These are phyloP conservation scores for Scheffersomyces segobiensis DNA, from an alignment of 1,139 yeast genomes.

Conservation along the genomic window DNA sequence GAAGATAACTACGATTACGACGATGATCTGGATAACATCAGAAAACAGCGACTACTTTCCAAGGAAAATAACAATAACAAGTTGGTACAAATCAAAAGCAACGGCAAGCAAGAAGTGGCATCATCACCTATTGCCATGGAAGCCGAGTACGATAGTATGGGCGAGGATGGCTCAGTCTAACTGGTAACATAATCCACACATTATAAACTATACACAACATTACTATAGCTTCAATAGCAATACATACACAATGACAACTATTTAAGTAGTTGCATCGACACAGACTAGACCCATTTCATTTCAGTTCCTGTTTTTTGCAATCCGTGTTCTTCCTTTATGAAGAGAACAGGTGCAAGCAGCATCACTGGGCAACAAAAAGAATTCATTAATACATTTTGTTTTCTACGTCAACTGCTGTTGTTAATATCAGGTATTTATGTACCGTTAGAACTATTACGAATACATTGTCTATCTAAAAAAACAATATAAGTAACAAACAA, in stretches of 20 bases:
- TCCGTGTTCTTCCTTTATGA: neutral
- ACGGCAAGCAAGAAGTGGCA: constrained; percentile 22
- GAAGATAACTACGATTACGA: constrained; percentile 15
- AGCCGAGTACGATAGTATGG: constrained; percentile 3
- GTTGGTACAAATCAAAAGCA: constrained; percentile 24
- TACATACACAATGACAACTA: neutral
- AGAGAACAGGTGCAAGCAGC: no score
- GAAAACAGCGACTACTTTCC: constrained; percentile 38
- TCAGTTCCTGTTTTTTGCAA: neutral
- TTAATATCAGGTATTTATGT: no score
- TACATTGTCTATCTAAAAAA: no score
- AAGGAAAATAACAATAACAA: constrained; percentile 26
- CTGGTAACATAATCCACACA: neutral
- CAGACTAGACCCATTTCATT: neutral
- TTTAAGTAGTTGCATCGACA: neutral
- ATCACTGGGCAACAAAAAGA: no score
- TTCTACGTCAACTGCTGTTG: no score
- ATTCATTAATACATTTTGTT: no score
- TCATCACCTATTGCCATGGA: constrained; percentile 21
- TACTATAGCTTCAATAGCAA: neutral
- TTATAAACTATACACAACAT: neutral
- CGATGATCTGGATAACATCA: constrained; percentile 23
- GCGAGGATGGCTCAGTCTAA: neutral
- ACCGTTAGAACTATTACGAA: no score
- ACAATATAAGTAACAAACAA: neutral